Conservation (phyloP, 73 alveolate genomes). For the Stentor coeruleus region DNA sequence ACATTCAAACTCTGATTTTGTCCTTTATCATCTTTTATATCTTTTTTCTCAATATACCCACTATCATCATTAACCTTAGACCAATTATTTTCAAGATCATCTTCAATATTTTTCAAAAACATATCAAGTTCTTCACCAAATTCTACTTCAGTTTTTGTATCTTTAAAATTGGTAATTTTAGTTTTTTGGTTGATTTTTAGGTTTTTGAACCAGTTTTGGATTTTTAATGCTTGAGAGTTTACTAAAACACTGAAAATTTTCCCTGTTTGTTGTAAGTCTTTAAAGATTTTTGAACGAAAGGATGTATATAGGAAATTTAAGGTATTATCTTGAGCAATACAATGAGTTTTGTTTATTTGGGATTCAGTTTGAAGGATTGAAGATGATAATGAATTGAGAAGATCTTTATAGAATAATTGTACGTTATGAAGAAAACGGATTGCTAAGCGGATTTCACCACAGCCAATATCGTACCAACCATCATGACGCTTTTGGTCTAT, state of each 20-base stretch:
- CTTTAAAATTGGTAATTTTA: neutral
- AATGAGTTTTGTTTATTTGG: neutral
- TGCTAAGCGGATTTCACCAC: constrained; percentile 17
- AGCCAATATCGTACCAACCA: constrained; percentile 16
- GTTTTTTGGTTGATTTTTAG: no score
- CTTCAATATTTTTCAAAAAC: neutral
- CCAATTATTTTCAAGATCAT: neutral
- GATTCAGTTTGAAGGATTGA: neutral
- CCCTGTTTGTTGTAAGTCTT: neutral
- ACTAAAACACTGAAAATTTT: neutral
- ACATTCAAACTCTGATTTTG: neutral
- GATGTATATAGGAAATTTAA: no score
- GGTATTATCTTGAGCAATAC: neutral
- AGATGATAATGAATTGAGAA: neutral
- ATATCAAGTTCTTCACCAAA: neutral
- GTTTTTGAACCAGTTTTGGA: neutral
- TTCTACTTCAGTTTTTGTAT: neutral
- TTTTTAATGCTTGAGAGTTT: no score
- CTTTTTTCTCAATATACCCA: constrained; percentile 2
- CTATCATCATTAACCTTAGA: neutral
- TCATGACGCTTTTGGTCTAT: constrained; percentile 24
- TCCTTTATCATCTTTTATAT: neutral
- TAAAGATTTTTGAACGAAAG: neutral
- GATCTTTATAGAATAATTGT: neutral
- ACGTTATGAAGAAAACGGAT: neutral